phyloP scores from a whole-genome alignment of 2,329 filamentous ascomycete species.

The Scedosporium minutisporum region DNA sequence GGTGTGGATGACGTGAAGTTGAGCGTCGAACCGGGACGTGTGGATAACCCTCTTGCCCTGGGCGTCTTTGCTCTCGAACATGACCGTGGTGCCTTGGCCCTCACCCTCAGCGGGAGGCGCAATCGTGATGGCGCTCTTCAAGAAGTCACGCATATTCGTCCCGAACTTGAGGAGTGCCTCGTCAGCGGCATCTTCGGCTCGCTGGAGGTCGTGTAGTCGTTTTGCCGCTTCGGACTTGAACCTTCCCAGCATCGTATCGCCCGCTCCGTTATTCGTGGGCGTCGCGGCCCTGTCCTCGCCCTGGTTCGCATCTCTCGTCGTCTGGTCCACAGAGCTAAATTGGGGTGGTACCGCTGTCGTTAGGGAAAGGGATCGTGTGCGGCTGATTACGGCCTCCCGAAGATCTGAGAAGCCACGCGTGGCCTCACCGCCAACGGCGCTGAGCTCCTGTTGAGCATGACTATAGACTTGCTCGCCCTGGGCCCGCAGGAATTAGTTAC shows the following conservation, averaged over 20 bases:
- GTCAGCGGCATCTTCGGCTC: constrained; percentile 90
- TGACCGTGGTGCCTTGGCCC: constrained; percentile 48
- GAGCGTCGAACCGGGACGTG: constrained; percentile 86
- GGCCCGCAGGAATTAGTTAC: constrained; percentile 9
- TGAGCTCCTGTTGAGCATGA: constrained; percentile 77
- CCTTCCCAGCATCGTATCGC: constrained; percentile 62
- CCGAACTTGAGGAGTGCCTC: constrained; percentile 90
- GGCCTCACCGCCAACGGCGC: constrained; percentile 69
- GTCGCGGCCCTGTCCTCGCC: constrained; percentile 32
- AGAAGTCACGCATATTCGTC: constrained; percentile 77
- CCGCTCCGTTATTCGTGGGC: constrained; percentile 38
- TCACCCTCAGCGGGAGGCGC: constrained; percentile 56
- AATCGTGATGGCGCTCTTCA: constrained; percentile 83
- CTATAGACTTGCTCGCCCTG: constrained; percentile 76
- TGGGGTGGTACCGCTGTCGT: constrained; percentile 28
- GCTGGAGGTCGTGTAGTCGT: constrained; percentile 78
- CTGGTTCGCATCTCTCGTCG: constrained; percentile 16
- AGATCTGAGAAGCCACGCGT: constrained; percentile 69
- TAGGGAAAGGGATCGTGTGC: constrained; percentile 65
- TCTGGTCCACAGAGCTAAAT: constrained; percentile 11
- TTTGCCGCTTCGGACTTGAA: constrained; percentile 71
- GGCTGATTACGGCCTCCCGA: constrained; percentile 56
- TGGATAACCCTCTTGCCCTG: constrained; percentile 89
- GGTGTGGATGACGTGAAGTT: constrained; percentile 90
- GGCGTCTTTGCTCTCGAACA: constrained; percentile 91